Conservation (phyloP, 768 basidiomycete genomes). For the Trametes maxima region DNA sequence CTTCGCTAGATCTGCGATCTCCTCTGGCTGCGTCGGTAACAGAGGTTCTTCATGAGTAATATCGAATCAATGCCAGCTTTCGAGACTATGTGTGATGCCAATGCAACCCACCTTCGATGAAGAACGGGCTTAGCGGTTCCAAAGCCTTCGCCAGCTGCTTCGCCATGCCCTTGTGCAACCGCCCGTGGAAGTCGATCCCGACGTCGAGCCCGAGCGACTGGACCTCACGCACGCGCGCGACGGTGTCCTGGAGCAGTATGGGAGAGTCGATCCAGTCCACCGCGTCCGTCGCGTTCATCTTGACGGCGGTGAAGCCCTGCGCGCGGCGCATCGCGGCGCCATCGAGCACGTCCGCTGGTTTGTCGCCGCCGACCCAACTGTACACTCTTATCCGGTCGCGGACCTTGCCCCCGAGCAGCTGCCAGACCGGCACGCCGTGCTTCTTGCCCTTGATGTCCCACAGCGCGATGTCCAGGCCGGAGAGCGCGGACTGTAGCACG, state of each 20-base stretch:
- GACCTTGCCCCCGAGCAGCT: slow-evolving; percentile 70
- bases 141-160: slow-evolving; percentile 65
- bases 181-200: slow-evolving; percentile 70
- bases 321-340: slow-evolving; percentile 55
- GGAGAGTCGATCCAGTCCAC: slow-evolving; percentile 60
- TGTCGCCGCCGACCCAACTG: slow-evolving; percentile 57
- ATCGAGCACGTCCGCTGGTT: slow-evolving; percentile 48
- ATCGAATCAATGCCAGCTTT: not conserved
- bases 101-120: slow-evolving; percentile 55
- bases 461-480: slow-evolving; percentile 68
- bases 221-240: slow-evolving; percentile 50
- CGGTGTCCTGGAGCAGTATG: slow-evolving; percentile 48
- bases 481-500: slow-evolving; percentile 47
- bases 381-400: slow-evolving; percentile 61
- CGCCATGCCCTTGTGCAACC: slow-evolving; percentile 69
- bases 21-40: slow-evolving; percentile 59
- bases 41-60: slow-evolving; percentile 47
- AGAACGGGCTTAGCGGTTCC: slow-evolving; percentile 60
- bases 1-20: slow-evolving; percentile 59
- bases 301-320: slow-evolving; percentile 70
- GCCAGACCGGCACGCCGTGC: slow-evolving; percentile 56
- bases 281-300: slow-evolving; percentile 63
- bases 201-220: slow-evolving; percentile 58
- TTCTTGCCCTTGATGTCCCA: slow-evolving; percentile 85
- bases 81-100: no score